A percentile compares a stretch with the other conserved stretches of the same genome.
Conservation (phyloP, 1,284 basidiomycete genomes). For the Veloboletus limbatus region DNA sequence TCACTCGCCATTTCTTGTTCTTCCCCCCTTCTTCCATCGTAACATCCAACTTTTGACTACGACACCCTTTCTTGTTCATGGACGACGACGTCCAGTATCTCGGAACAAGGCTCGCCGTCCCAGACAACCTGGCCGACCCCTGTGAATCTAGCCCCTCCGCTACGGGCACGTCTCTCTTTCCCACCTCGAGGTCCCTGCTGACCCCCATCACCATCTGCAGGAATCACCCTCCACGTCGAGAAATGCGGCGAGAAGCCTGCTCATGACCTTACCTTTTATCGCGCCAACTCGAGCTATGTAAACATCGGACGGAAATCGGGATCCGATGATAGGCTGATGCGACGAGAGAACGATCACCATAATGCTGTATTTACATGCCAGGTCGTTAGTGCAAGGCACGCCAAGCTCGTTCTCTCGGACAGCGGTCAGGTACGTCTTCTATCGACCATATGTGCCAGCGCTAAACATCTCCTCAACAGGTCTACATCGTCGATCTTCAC, state of each 20-base stretch:
- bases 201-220: conserved; percentile 16
- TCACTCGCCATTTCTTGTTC: conserved; percentile 16
- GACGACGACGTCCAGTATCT: conserved; percentile 37
- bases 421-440: conserved; percentile 28
- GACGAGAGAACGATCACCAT: conserved; percentile 34
- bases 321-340: conserved; percentile 36
- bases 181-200: conserved; percentile 11
- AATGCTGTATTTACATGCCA: conserved; percentile 35
- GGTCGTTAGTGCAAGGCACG: conserved; percentile 35
- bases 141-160: conserved; percentile 14
- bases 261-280: conserved; percentile 30
- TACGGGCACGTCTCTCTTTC: conserved; percentile 25
- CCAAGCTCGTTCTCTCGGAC: conserved; percentile 32
- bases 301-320: conserved; percentile 36
- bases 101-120: conserved; percentile 28
- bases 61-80: conserved; percentile 20
- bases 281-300: conserved; percentile 22
- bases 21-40: conserved; percentile 3
- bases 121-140: conserved; percentile 16
- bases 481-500: conserved; percentile 34
- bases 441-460: conserved; percentile 7
- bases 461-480: conserved; percentile 17
- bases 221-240: conserved; percentile 30
- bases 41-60: too few relatives aligned
- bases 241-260: conserved; percentile 31